phyloP scores from a whole-genome alignment of 2,329 filamentous ascomycete genomes.

The Penicillium brevicompactum region DNA sequence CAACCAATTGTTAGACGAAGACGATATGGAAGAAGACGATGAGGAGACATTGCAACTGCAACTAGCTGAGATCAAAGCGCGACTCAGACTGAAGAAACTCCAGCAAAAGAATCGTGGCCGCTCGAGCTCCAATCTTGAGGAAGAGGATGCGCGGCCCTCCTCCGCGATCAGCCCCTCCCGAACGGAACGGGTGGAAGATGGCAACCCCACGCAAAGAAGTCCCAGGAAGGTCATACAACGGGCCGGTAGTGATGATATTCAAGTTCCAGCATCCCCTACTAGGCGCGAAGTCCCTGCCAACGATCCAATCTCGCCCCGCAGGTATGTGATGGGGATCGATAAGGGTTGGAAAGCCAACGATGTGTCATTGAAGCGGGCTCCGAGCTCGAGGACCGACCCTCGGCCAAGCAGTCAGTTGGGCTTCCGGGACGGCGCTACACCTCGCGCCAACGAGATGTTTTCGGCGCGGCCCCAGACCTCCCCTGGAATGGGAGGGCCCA shows the following conservation, averaged over 20 bases:
- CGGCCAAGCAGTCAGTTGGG: conserved; percentile 36
- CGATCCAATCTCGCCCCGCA: conserved; percentile 72
- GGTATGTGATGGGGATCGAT: conserved; percentile 83
- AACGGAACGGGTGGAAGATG: conserved; percentile 13
- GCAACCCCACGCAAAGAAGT: conserved; percentile 15
- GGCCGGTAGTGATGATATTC: conserved; percentile 48
- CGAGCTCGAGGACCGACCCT: conserved; percentile 29
- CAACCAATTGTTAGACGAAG: conserved; percentile 36
- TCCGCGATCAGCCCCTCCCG: conserved; percentile 29
- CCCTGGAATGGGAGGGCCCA: conserved; percentile 26
- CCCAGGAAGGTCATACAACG: conserved; percentile 17
- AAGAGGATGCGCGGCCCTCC: conserved; percentile 27
- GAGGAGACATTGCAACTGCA: conserved; percentile 88
- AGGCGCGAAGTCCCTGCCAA: conserved; percentile 51
- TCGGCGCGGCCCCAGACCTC: conserved; percentile 29
- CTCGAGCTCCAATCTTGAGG: conserved; percentile 23
- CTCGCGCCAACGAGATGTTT: conserved; percentile 26
- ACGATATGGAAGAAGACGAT: conserved; percentile 70
- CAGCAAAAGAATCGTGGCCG: conserved; percentile 57
- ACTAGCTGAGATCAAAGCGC: conserved; percentile 84
- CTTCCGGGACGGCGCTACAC: conserved; percentile 27
- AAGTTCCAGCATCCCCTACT: conserved; percentile 76
- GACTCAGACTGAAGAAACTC: conserved; percentile 82
- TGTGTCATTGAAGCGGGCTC: conserved; percentile 77
- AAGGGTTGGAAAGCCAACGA: conserved; percentile 80